phyloP scores from a whole-genome alignment of 331 rosid genomes.

The Stylosanthes scabra region DNA sequence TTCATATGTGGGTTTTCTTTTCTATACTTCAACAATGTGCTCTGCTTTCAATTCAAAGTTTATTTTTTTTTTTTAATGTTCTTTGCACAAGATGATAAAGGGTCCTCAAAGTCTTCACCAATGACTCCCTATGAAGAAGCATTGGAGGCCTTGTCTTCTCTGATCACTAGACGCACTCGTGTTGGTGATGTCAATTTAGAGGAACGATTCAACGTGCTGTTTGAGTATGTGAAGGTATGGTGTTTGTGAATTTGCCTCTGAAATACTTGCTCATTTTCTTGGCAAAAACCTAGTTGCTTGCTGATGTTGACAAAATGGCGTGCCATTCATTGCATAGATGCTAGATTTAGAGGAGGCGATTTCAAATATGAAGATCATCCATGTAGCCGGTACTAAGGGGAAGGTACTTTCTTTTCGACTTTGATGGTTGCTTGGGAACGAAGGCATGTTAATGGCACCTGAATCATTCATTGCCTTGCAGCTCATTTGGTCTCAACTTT shows the following conservation, averaged over 20 bases:
- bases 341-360: slow-evolving; percentile 88
- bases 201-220: slow-evolving; percentile 72
- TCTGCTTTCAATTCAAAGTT: slow-evolving; percentile 25
- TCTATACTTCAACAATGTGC: neutral
- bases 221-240: slow-evolving; percentile 69
- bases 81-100: slow-evolving; percentile 44
- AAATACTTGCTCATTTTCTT: slow-evolving; percentile 23
- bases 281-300: slow-evolving; percentile 26
- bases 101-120: slow-evolving; percentile 41
- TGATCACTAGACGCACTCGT: slow-evolving; percentile 82
- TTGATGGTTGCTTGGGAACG: slow-evolving; percentile 32
- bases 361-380: slow-evolving; percentile 82
- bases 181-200: slow-evolving; percentile 77
- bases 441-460: slow-evolving; percentile 9
- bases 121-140: slow-evolving; percentile 79
- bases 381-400: slow-evolving; percentile 98
- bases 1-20: slow-evolving; percentile 26
- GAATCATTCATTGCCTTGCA: neutral
- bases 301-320: slow-evolving; percentile 20
- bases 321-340: slow-evolving; percentile 49
- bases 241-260: slow-evolving; percentile 33
- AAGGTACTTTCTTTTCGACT: slow-evolving; percentile 62
- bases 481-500: slow-evolving; percentile 1
- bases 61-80: neutral
- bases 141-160: slow-evolving; percentile 79